Base-by-base conservation (phyloP, 1,284 basidiomycete species). In the Earliella scabrosa region DNA sequence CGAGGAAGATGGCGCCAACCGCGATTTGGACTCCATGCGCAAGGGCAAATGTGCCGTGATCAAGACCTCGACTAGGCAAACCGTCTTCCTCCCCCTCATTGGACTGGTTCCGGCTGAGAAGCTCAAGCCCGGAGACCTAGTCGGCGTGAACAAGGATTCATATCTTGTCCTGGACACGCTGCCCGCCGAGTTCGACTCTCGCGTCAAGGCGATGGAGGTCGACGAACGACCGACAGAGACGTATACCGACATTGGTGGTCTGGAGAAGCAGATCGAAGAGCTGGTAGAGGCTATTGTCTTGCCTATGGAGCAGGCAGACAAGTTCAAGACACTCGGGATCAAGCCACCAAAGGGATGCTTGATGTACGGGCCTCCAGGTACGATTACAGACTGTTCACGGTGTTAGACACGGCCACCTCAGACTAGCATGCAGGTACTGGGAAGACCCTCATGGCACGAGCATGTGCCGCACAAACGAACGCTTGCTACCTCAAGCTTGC, bases 61-160 rank as follows among this genome's bases (percentile, higher is more conserved):
- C 80, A 99, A 98, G 79, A 99, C 97, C 1, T 96, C 94, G 0
- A 99, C 97, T 5, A 88, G 97, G 58, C 94, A 96, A 80, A 99
- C 97, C 39, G 95, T 99, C 50, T 99, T 99, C 80, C 85, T 99
- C 20, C 97, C 97, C 8, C 86, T 99, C 68, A 97, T 99, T 63
- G 97, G 97, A 60, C 90, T 99, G 56, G 97, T 99, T 27, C 92
- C 95, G 18, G 83, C 95, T 31, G 91, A 97, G 54, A 80, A 93
- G 66, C 87, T 99, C 55, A 87, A 82, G 67, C 97, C 97, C 2
- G 85, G 92, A 41, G 97, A 98, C 76, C 83, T 99, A 54, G 97
- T 99, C 66, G 97, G 97, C 62, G 97, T 99, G 49, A 99, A 99
- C 81, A 99, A 99, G 75, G 97, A 99, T 73, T 98, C 95, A n/a